Conservation (phyloP, 176 grass and related monocot genomes). For the Tillandsia fasciculata region DNA sequence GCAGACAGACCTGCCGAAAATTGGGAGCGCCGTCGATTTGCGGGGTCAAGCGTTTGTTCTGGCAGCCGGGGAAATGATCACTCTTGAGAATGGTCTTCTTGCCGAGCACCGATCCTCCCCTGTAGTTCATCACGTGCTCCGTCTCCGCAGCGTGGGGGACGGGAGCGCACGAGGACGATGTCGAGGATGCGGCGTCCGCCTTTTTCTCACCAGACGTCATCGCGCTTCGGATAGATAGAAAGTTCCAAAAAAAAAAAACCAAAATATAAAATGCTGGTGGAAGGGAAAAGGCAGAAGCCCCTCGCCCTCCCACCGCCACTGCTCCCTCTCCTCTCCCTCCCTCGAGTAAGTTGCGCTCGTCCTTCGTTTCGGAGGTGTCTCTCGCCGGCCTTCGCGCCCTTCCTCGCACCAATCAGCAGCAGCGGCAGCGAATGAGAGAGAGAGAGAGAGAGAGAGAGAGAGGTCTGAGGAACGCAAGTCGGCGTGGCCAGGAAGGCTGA, state of each 20-base stretch:
- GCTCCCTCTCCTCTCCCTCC: conserved; percentile 2
- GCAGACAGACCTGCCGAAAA: conserved; percentile 59
- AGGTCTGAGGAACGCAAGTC: too few species aligned
- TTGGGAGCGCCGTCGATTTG: conserved; percentile 98
- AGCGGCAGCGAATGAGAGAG: neutral
- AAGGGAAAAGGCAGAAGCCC: too few species aligned
- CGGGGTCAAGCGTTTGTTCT: conserved; percentile 82
- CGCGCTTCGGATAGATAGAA: neutral
- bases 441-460: neutral
- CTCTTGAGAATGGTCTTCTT: conserved; percentile 99
- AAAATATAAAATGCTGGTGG: too few species aligned
- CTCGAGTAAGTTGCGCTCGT: neutral
- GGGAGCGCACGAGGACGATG: neutral
- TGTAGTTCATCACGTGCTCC: conserved; percentile 78
- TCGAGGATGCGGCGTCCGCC: neutral
- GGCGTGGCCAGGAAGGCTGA: neutral
- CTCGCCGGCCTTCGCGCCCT: conserved; percentile 3
- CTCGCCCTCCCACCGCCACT: too few species aligned
- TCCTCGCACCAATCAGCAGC: conserved; percentile 3
- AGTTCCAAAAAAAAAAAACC: neutral
- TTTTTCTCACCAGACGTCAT: neutral
- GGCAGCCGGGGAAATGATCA: conserved; percentile 95
- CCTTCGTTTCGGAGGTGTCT: conserved; percentile 1
- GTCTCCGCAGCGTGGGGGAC: conserved; percentile 1
- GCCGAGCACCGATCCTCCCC: conserved; percentile 88